A percentile compares a stretch with the other conserved stretches of the same genome.
These are phyloP conservation scores for Aspergillus sp. DNA, from an alignment of 2,329 filamentous ascomycete species.

Conservation along the genomic window DNA sequence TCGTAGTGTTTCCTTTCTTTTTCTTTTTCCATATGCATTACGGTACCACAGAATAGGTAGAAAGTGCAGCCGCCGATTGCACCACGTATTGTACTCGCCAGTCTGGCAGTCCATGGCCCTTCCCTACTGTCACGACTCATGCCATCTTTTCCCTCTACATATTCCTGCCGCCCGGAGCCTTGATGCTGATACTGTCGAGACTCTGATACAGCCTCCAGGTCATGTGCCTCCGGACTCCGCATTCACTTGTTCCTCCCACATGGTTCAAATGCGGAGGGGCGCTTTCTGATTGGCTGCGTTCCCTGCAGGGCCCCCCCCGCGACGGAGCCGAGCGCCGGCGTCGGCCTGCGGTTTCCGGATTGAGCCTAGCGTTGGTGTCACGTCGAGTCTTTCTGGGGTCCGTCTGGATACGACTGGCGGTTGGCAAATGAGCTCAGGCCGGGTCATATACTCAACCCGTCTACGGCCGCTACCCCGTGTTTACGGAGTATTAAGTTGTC, in stretches of 20 bases:
- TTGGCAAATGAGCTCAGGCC: not conserved
- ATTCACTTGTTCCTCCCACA: not conserved
- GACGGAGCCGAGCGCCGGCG: not conserved
- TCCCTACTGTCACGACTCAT: not conserved
- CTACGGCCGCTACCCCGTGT: too few species aligned
- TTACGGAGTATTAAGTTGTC: too few species aligned
- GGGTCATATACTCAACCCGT: not conserved
- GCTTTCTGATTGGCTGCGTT: not conserved
- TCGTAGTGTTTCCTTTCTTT: not conserved
- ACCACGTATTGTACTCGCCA: not conserved
- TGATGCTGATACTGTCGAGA: not conserved
- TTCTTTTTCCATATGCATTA: not conserved
- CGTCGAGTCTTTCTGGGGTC: not conserved
- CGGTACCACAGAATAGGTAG: not conserved
- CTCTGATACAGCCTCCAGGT: not conserved
- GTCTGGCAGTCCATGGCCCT: not conserved
- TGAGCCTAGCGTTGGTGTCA: not conserved
- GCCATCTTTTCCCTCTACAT: not conserved
- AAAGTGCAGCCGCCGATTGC: not conserved
- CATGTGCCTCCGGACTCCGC: not conserved
- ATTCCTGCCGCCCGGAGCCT: not conserved
- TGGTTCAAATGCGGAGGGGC: not conserved
- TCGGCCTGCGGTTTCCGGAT: not conserved
- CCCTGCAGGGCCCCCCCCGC: not conserved
- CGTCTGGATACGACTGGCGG: not conserved